phyloP scores from a whole-genome alignment of 2,329 filamentous ascomycete species.

The Lojkania enalia region DNA sequence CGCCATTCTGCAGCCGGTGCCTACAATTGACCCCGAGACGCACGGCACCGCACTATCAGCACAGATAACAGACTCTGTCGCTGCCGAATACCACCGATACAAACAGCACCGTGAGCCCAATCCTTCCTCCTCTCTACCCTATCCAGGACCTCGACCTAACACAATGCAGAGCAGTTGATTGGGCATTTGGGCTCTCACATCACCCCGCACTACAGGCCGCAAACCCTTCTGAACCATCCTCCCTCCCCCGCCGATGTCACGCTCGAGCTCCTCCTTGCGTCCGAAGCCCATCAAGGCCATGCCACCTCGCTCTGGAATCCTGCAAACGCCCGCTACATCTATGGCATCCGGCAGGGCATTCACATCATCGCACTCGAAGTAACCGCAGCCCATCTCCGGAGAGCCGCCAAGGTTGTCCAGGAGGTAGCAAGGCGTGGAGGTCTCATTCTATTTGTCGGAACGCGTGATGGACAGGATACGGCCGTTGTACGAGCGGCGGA shows the following conservation, averaged over 20 bases:
- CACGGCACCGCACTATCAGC: conserved; percentile 18
- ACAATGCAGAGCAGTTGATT: conserved; percentile 36
- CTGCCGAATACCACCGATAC: conserved; percentile 49
- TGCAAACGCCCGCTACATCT: conserved; percentile 90
- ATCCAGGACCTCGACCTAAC: conserved; percentile 16
- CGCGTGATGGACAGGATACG: conserved; percentile 76
- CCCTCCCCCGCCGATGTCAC: conserved; percentile 79
- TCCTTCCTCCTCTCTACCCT: conserved; percentile 1
- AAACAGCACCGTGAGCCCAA: conserved; percentile 44
- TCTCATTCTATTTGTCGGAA: conserved; percentile 88
- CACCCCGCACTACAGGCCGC: conserved; percentile 64
- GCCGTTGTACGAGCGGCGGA: conserved; percentile 80
- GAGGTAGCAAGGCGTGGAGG: conserved; percentile 83
- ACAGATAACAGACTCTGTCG: conserved; percentile 26
- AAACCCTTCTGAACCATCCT: conserved; percentile 69
- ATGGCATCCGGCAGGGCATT: conserved; percentile 81
- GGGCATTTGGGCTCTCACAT: conserved; percentile 45
- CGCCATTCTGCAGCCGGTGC: conserved; percentile 18
- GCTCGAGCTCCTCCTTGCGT: conserved; percentile 74
- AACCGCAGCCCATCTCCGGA: conserved; percentile 85
- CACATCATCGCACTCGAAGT: conserved; percentile 92
- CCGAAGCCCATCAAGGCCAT: conserved; percentile 70
- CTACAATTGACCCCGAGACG: conserved; percentile 25
- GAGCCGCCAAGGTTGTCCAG: conserved; percentile 88
- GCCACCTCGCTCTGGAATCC: conserved; percentile 92